Percentiles rank a stretch among this genome's conserved stretches.
Evolutionary conservation across 805 yeast genomes (phyloP).

Genomic region (Tetrapisispora namnaoensis): DNA sequence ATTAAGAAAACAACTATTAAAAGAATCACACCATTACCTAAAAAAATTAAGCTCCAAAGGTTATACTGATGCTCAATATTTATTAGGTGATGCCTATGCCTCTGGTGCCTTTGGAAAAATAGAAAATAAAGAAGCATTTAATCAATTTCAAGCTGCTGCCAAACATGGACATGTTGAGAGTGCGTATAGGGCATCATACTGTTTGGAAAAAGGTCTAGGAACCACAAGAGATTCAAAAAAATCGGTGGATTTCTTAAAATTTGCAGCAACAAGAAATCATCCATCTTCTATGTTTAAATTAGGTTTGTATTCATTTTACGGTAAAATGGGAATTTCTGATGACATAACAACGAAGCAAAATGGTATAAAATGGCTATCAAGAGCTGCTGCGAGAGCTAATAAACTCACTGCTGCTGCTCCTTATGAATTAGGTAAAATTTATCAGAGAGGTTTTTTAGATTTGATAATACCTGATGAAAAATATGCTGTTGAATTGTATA

Average conservation of each 20-base stretch:
- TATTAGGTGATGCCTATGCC: slow-evolving; percentile 81
- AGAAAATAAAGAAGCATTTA: slow-evolving; percentile 68
- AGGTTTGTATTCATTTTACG: slow-evolving; percentile 78
- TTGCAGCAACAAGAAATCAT: slow-evolving; percentile 85
- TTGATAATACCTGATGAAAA: slow-evolving; percentile 73
- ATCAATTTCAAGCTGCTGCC: slow-evolving; percentile 78
- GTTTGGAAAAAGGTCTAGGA: slow-evolving; percentile 92
- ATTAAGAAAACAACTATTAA: slow-evolving; percentile 47
- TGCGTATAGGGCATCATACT: slow-evolving; percentile 82
- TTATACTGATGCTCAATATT: slow-evolving; percentile 81
- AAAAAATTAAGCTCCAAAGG: slow-evolving; percentile 70
- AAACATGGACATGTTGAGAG: slow-evolving; percentile 89
- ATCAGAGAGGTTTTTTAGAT: slow-evolving; percentile 77
- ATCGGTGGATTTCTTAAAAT: slow-evolving; percentile 70
- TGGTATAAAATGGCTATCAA: slow-evolving; percentile 86
- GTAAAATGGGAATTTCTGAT: slow-evolving; percentile 70
- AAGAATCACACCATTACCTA: slow-evolving; percentile 67
- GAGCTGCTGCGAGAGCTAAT: slow-evolving; percentile 78
- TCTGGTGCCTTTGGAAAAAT: slow-evolving; percentile 77
- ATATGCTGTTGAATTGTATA: slow-evolving; percentile 79
- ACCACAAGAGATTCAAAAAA: slow-evolving; percentile 80
- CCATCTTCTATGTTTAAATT: slow-evolving; percentile 95
- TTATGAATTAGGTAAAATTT: slow-evolving; percentile 78
- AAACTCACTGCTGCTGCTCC: slow-evolving; percentile 90
- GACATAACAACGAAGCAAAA: slow-evolving; percentile 63